phyloP scores from a whole-genome alignment of 148 eudicot species.

The Cornus suecica region DNA sequence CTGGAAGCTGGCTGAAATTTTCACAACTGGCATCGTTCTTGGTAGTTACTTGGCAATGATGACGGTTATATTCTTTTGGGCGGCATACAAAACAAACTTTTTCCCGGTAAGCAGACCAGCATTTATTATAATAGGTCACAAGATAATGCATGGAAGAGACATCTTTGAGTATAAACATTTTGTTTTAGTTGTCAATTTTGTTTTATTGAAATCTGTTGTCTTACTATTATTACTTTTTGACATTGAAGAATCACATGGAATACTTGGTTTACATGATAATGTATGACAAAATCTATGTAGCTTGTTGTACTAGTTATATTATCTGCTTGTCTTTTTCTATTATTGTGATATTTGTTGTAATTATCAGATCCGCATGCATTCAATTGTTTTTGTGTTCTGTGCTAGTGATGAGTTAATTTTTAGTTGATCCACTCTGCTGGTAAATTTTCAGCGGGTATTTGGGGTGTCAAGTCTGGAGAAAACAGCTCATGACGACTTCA shows the following conservation, averaged over 20 bases:
- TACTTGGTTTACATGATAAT: neutral
- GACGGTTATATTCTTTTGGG: constrained; percentile 99
- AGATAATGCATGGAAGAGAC: neutral
- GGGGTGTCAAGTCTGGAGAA: constrained; percentile 88
- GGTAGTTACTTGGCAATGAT: constrained; percentile 96
- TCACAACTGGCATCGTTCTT: constrained; percentile 82
- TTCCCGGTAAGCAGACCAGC: constrained; percentile 60
- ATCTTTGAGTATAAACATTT: neutral
- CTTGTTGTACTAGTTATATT: neutral
- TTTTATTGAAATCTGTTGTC: neutral
- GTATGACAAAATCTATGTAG: neutral
- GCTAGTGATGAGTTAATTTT: constrained; percentile 10
- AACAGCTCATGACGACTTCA: constrained; percentile 51
- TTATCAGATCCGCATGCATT: neutral
- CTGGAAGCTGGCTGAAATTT: constrained; percentile 97
- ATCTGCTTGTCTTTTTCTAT: constrained; percentile 2
- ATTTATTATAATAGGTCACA: neutral
- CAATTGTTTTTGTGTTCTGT: constrained; percentile 6
- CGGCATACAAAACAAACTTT: constrained; percentile 90
- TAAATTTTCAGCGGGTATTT: constrained; percentile 53
- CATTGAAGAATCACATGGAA: neutral
- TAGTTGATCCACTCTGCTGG: neutral
- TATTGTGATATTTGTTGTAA: neutral
- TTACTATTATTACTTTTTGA: too few species aligned
- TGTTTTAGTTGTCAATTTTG: neutral